A percentile compares a stretch with the other conserved stretches of the same genome.
These are phyloP conservation scores for Camelina laxa DNA, from an alignment of 345 rosid genomes.

Conservation along the genomic window DNA sequence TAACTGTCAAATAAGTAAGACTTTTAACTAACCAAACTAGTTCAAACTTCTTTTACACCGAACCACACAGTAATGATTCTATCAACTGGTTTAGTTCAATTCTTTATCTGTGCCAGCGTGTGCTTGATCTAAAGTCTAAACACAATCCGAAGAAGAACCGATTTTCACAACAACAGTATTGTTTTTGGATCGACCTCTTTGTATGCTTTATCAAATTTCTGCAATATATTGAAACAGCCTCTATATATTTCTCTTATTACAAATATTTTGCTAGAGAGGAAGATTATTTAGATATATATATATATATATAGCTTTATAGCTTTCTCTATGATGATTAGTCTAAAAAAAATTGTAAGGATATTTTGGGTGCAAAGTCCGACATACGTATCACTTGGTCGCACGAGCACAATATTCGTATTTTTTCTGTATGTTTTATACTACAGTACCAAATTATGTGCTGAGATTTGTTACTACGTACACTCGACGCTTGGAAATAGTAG, in stretches of 20 bases:
- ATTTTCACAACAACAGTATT: conserved; percentile 7
- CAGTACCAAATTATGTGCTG: background rate
- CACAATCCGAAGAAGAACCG: background rate
- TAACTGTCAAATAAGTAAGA: background rate
- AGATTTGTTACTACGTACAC: background rate
- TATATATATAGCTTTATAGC: background rate
- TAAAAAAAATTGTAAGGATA: background rate
- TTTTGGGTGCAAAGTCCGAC: conserved; percentile 20
- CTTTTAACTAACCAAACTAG: conserved; percentile 25
- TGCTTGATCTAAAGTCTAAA: background rate
- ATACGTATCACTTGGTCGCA: conserved; percentile 32
- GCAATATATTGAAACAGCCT: background rate
- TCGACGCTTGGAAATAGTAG: background rate
- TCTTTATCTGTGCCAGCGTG: background rate
- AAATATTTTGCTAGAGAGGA: background rate
- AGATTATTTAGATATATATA: background rate
- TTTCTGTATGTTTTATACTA: conserved; percentile 15
- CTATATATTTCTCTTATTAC: background rate
- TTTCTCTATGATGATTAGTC: background rate
- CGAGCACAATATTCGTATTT: conserved; percentile 34
- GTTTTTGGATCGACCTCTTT: background rate
- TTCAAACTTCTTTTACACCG: background rate
- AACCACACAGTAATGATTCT: background rate
- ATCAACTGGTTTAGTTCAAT: background rate
- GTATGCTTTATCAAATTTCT: background rate